Evolutionary conservation across 768 basidiomycete genomes (phyloP), one percentile per base, ranked within the genome.

Genomic region (Leccinum subgranulosum): DNA sequence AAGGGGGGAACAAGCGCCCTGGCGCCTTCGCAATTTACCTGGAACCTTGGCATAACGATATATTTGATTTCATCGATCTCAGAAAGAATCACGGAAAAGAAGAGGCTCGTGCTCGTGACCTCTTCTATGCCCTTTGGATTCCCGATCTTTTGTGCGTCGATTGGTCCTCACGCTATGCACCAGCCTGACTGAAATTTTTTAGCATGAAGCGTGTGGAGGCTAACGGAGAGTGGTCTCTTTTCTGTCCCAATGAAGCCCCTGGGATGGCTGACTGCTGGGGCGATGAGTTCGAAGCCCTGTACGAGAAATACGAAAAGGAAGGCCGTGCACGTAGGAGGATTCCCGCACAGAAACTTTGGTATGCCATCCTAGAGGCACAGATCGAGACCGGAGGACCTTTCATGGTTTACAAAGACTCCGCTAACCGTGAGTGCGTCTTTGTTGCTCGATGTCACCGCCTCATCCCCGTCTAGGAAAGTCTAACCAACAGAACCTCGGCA

Each of bases 41-140:
- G 69, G 97, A 99, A 76, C 97, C 97, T 14, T 99, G 97, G 97
- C 97, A 99, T 70, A 84, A 92, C 17, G 97, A 98, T 73, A 74
- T 99, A 70, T 97, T 98, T 66, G 95, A 97, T 57, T 98, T 99
- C 79, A 82, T 99, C 64, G 96, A 98, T 69, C 82, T 99, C 48
- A 83, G 97, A 67, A 98, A 98, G 84, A 99, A 99, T 73, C 96
- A 98, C 65, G 97, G 96, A 54, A 98, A 98, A 73, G 97, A 98
- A 74, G 95, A 98, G 75, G 85, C 86, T 31, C 92, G 96, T 60
- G 97, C 97, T 15, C 86, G 96, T 43, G 97, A 98, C 72, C 79
- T 98, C 6, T 99, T 98, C 81, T 98, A 96, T 66, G 96, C 97
- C 1, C 85, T 98, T 33, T 98, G 97, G 97, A 92, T 98, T 59